Conservation (phyloP, 768 basidiomycete species). For the Suillus variegatus region DNA sequence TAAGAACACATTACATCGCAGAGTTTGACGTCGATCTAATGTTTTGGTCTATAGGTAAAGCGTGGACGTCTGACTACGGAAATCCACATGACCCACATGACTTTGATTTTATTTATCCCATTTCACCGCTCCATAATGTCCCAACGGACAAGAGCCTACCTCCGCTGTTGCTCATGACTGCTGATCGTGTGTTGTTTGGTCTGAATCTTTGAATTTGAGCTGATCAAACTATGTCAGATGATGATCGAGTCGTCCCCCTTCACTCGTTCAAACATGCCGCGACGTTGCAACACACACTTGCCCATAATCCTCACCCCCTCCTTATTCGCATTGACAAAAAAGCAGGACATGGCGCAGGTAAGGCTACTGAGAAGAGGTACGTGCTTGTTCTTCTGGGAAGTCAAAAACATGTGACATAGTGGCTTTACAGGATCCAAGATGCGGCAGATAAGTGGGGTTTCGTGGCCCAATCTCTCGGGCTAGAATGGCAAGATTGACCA, state of each 20-base stretch:
- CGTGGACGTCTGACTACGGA: constrained; percentile 83
- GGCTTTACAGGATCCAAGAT: constrained; percentile 61
- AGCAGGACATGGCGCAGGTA: constrained; percentile 80
- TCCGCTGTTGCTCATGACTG: constrained; percentile 76
- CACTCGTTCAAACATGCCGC: constrained; percentile 86
- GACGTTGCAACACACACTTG: constrained; percentile 65
- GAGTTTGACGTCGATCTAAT: constrained; percentile 6
- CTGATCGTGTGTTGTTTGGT: constrained; percentile 60
- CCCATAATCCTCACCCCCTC: constrained; percentile 71
- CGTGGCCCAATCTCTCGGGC: constrained; percentile 64
- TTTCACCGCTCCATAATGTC: constrained; percentile 84
- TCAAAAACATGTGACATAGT: not conserved
- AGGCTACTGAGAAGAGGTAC: constrained; percentile 70
- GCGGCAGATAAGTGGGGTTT: constrained; percentile 80
- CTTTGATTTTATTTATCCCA: constrained; percentile 82
- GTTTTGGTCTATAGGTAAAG: constrained; percentile 46
- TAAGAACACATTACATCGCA: constrained; percentile 20
- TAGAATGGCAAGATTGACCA: constrained; percentile 35
- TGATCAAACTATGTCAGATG: constrained; percentile 46
- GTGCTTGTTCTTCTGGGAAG: constrained; percentile 9
- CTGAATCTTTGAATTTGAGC: not conserved
- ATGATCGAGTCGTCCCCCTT: constrained; percentile 84
- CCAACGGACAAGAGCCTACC: constrained; percentile 60
- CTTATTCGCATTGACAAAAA: constrained; percentile 79
- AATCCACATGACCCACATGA: constrained; percentile 72